Conservation (phyloP, 2,329 filamentous ascomycete species). For the Fusarium marasasianum region DNA sequence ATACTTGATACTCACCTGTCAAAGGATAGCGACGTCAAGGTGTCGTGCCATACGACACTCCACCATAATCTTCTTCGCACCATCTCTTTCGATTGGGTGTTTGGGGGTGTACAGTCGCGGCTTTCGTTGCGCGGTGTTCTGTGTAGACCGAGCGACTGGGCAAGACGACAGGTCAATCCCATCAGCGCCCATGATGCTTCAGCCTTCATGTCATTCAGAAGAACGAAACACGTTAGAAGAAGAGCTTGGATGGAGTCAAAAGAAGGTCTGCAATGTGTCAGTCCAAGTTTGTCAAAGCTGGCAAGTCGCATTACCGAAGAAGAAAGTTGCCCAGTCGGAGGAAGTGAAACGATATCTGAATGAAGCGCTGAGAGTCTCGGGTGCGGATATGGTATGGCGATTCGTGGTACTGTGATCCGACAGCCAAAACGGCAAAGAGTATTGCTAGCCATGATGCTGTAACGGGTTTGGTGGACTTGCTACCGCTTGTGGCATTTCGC, state of each 20-base stretch:
- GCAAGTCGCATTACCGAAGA: slow-evolving; percentile 54
- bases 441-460: slow-evolving; percentile 74
- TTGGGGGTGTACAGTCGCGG: slow-evolving; percentile 54
- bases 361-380: slow-evolving; percentile 67
- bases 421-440: slow-evolving; percentile 71
- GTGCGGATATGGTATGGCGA: slow-evolving; percentile 70
- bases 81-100: slow-evolving; percentile 62
- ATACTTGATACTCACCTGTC: slow-evolving; percentile 58
- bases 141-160: slow-evolving; percentile 71
- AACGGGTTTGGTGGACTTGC: slow-evolving; percentile 60
- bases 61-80: slow-evolving; percentile 68
- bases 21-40: slow-evolving; percentile 71
- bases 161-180: slow-evolving; percentile 71
- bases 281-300: background rate
- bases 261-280: slow-evolving; percentile 58
- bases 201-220: slow-evolving; percentile 75
- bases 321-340: slow-evolving; percentile 71
- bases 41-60: slow-evolving; percentile 75
- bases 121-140: slow-evolving; percentile 57
- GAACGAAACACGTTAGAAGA: slow-evolving; percentile 69
- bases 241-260: slow-evolving; percentile 73
- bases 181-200: slow-evolving; percentile 74
- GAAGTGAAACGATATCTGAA: slow-evolving; percentile 73
- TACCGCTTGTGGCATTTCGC: slow-evolving; percentile 60
- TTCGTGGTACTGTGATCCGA: slow-evolving; percentile 73